Conservation (phyloP, 2,329 filamentous ascomycete genomes). For the Aspergillus latus region DNA sequence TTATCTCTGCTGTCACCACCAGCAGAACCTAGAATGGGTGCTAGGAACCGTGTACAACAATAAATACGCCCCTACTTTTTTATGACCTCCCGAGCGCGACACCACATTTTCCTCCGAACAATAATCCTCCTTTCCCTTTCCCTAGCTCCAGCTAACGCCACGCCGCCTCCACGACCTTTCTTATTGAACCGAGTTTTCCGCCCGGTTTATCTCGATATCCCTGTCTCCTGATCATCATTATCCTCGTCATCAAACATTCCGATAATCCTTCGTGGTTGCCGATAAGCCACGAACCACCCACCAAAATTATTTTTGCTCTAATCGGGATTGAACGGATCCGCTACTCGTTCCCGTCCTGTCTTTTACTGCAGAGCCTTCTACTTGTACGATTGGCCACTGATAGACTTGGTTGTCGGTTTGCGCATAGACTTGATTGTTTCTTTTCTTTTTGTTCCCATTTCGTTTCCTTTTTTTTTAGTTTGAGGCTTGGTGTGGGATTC, state of each 20-base stretch:
- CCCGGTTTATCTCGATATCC: conserved; percentile 7
- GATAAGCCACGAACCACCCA: background rate
- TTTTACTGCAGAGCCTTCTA: conserved; percentile 18
- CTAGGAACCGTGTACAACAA: conserved; percentile 17
- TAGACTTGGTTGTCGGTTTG: conserved; percentile 27
- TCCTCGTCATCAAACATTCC: background rate
- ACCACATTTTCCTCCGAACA: conserved; percentile 4
- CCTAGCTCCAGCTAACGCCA: conserved; percentile 16
- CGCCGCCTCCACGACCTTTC: conserved; percentile 20
- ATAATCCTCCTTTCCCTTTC: conserved; percentile 3
- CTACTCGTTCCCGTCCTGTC: conserved; percentile 1
- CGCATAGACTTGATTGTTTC: conserved; percentile 20
- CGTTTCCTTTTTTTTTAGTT: background rate
- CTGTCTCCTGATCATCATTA: background rate
- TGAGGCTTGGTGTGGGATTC: background rate
- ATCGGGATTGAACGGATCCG: background rate
- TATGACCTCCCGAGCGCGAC: conserved; percentile 21
- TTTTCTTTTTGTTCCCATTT: conserved; percentile 9
- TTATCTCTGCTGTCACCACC: conserved; percentile 1
- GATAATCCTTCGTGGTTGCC: background rate
- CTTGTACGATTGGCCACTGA: conserved; percentile 25
- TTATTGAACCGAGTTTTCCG: conserved; percentile 6
- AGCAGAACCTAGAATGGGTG: background rate
- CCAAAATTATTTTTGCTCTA: background rate
- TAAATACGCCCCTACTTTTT: conserved; percentile 16